phyloP scores from a whole-genome alignment of 768 basidiomycete species.

The Pulveroboletus frians region DNA sequence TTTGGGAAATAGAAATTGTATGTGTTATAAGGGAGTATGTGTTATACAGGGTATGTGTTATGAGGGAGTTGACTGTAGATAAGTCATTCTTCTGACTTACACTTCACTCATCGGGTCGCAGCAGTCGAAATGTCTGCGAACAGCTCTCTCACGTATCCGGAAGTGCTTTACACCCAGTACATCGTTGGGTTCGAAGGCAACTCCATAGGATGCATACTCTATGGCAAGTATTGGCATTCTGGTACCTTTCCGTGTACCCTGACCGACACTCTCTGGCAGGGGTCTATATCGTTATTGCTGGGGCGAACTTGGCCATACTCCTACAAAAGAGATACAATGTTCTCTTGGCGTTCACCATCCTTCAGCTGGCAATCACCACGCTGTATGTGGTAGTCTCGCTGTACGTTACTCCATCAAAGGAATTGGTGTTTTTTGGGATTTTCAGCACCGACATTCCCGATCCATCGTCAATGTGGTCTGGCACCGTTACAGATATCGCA shows the following conservation, averaged over 20 bases:
- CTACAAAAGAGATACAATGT: constrained; percentile 12
- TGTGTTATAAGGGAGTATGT: neutral
- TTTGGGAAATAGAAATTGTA: neutral
- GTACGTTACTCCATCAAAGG: constrained; percentile 12
- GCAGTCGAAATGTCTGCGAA: constrained; percentile 12
- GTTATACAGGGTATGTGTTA: no score
- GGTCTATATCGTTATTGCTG: no score
- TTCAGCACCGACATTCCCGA: constrained; percentile 1
- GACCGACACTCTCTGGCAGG: neutral
- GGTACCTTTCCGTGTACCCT: no score
- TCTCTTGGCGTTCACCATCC: constrained; percentile 9
- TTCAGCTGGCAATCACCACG: constrained; percentile 16
- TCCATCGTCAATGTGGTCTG: constrained; percentile 15
- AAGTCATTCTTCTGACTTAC: no score
- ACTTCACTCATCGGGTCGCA: neutral
- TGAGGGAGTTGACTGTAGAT: no score
- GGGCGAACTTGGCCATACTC: constrained; percentile 13
- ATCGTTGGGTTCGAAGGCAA: constrained; percentile 21
- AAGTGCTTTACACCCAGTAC: constrained; percentile 11
- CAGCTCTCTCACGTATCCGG: constrained; percentile 7
- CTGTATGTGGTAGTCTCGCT: constrained; percentile 18
- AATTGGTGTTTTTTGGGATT: constrained; percentile 8
- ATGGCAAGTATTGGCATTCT: constrained; percentile 3
- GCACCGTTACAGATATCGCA: constrained; percentile 3
- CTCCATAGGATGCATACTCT: constrained; percentile 17